Conservation (phyloP, 352 stramenopile genomes). For the Lagenidium giganteum region DNA sequence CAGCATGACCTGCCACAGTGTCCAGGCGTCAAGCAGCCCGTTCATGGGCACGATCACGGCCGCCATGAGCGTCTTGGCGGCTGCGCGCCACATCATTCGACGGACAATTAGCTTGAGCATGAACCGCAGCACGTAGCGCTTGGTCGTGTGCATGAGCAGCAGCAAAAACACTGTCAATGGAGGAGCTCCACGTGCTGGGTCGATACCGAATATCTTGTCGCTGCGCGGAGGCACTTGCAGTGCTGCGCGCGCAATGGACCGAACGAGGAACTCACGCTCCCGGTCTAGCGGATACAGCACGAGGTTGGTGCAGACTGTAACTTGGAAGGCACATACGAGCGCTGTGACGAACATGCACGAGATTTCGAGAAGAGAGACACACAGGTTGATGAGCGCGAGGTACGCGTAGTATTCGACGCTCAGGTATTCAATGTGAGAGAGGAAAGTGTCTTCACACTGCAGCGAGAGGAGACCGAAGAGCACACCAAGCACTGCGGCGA, state of each 20-base stretch:
- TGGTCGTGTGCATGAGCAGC: conserved; percentile 43
- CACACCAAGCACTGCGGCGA: conserved; percentile 22
- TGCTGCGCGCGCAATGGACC: conserved; percentile 36
- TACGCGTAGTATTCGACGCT: conserved; percentile 21
- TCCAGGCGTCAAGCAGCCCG: conserved; percentile 40
- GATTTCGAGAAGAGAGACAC: conserved; percentile 40
- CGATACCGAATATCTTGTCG: conserved; percentile 40
- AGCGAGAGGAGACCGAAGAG: conserved; percentile 33
- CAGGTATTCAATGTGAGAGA: no score
- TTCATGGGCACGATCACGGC: conserved; percentile 47
- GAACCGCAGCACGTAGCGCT: conserved; percentile 50
- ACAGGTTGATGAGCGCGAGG: conserved; percentile 35
- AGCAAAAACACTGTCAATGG: conserved; percentile 26
- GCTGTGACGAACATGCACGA: conserved; percentile 32
- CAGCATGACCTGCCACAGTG: conserved; percentile 29
- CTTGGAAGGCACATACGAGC: conserved; percentile 30
- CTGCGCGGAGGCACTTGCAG: conserved; percentile 39
- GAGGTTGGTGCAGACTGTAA: conserved; percentile 36
- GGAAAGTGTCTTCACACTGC: conserved; percentile 22
- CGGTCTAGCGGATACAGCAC: conserved; percentile 37
- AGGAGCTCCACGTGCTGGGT: conserved; percentile 40
- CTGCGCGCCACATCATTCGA: conserved; percentile 35
- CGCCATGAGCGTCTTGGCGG: conserved; percentile 31
- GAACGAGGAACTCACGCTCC: conserved; percentile 44
- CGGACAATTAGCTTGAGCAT: conserved; percentile 58